Evolutionary conservation across 257 asterid genomes (phyloP).

Genomic region (Schizonepeta tenuifolia): DNA sequence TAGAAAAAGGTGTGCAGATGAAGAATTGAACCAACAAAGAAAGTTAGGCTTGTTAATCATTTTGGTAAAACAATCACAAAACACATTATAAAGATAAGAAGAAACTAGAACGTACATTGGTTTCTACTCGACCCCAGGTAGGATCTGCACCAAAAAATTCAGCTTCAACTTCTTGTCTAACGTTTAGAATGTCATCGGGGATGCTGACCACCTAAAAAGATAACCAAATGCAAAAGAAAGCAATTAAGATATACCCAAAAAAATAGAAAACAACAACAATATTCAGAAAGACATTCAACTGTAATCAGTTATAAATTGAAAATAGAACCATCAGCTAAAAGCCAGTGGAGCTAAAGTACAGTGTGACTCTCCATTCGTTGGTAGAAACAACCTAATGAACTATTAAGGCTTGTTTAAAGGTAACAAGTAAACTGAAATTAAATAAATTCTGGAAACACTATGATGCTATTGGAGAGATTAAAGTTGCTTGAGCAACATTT

Average conservation of each 20-base stretch:
- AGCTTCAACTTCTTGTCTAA: slow-evolving; percentile 78
- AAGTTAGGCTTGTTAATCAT: neutral
- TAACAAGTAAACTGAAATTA: slow-evolving; percentile 10
- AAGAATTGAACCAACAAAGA: slow-evolving; percentile 6
- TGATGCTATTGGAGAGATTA: neutral
- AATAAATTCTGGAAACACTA: neutral
- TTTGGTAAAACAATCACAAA: neutral
- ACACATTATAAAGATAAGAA: slow-evolving; percentile 12
- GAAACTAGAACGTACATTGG: slow-evolving; percentile 51
- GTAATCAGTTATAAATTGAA: slow-evolving; percentile 15
- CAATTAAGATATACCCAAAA: slow-evolving; percentile 4
- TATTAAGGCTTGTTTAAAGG: neutral
- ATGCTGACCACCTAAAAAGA: slow-evolving; percentile 51
- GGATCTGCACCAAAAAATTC: slow-evolving; percentile 85
- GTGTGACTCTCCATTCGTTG: neutral
- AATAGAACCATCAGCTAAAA: neutral
- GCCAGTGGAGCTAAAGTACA: neutral
- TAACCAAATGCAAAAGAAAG: slow-evolving; percentile 20
- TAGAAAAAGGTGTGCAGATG: neutral
- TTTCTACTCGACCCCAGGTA: slow-evolving; percentile 70
- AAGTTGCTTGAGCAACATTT: neutral
- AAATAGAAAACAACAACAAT: neutral
- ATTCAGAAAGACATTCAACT: slow-evolving; percentile 17
- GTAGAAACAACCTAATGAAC: neutral
- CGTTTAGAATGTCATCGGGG: slow-evolving; percentile 67